Percentiles rank a stretch among this genome's conserved stretches.
Evolutionary conservation across 441 rosid species (phyloP).

Genomic region (Heliophila coronopifolia): DNA sequence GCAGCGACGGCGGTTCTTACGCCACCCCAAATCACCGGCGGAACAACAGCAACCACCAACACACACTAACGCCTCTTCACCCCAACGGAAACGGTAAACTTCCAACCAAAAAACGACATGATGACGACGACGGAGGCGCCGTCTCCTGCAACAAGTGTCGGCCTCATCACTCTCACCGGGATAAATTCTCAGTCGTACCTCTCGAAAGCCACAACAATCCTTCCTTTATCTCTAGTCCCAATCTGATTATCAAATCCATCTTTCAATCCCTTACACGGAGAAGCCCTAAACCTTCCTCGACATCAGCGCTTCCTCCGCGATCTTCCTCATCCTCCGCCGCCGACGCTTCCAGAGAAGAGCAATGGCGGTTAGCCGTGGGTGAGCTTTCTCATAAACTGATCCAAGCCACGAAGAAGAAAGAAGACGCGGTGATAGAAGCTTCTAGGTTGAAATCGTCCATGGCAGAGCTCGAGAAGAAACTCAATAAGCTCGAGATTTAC

Average conservation of each 20-base stretch:
- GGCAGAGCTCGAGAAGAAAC: slow-evolving; percentile 90
- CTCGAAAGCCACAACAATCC: slow-evolving; percentile 44
- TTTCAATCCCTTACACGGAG: slow-evolving; percentile 58
- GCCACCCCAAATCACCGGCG: slow-evolving; percentile 38
- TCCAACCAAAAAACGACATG: slow-evolving; percentile 41
- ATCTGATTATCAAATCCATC: slow-evolving; percentile 59
- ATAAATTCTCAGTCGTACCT: slow-evolving; percentile 80
- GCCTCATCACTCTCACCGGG: slow-evolving; percentile 61
- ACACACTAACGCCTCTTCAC: slow-evolving; percentile 57
- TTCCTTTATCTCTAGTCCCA: slow-evolving; percentile 68
- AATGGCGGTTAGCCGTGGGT: slow-evolving; percentile 65
- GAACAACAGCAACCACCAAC: slow-evolving; percentile 39
- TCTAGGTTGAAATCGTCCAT: slow-evolving; percentile 70
- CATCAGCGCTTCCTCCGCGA: slow-evolving; percentile 21
- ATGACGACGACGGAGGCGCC: slow-evolving; percentile 30
- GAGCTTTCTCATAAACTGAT: slow-evolving; percentile 81
- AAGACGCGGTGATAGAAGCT: slow-evolving; percentile 75
- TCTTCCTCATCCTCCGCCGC: slow-evolving; percentile 25
- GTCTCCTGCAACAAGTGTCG: slow-evolving; percentile 85
- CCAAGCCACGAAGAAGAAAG: slow-evolving; percentile 73
- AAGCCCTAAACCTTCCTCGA: slow-evolving; percentile 45
- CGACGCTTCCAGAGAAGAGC: slow-evolving; percentile 52
- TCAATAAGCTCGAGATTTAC: slow-evolving; percentile 76
- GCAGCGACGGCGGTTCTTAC: slow-evolving; percentile 25
- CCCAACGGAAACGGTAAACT: slow-evolving; percentile 34